Percentiles rank a stretch among this genome's conserved stretches.
These are phyloP conservation scores for Auxenochlorella protothecoides DNA, from an alignment of 139 green algal genomes.

Conservation along the genomic window DNA sequence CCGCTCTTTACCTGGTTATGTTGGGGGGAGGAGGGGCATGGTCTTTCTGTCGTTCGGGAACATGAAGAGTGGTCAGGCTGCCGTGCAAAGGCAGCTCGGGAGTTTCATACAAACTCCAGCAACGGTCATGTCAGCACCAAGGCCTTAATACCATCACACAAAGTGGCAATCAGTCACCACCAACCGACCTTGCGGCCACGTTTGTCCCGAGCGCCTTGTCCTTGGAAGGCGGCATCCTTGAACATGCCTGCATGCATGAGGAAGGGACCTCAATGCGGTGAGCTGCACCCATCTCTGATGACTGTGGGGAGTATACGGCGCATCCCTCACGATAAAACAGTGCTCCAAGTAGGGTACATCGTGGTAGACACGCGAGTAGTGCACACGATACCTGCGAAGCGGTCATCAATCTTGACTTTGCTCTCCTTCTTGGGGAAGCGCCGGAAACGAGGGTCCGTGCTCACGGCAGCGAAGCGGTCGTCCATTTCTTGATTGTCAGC, in stretches of 20 bases:
- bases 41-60: too few relatives aligned
- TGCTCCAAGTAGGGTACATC: background rate
- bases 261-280: background rate
- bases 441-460: constrained; percentile 78
- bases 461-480: constrained; percentile 62
- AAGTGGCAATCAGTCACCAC: too few relatives aligned
- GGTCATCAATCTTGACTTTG: constrained; percentile 74
- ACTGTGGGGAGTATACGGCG: too few relatives aligned
- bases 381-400: constrained; percentile 55
- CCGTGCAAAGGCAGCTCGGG: background rate
- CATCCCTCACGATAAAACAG: background rate
- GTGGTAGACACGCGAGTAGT: background rate
- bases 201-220: constrained; percentile 58
- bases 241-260: constrained; percentile 65
- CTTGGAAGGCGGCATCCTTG: constrained; percentile 57
- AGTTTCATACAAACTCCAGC: too few relatives aligned
- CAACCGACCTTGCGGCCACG: constrained; percentile 57
- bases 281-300: background rate
- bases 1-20: too few relatives aligned
- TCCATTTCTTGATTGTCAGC: constrained; percentile 24
- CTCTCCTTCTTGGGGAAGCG: constrained; percentile 55
- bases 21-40: too few relatives aligned
- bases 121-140: too few relatives aligned
- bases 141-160: too few relatives aligned
- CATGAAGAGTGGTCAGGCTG: too few relatives aligned